Evolutionary conservation across 2,329 filamentous ascomycete species (phyloP), one percentile per base, ranked within the genome.

Genomic region (Leptographium galeiforme): DNA sequence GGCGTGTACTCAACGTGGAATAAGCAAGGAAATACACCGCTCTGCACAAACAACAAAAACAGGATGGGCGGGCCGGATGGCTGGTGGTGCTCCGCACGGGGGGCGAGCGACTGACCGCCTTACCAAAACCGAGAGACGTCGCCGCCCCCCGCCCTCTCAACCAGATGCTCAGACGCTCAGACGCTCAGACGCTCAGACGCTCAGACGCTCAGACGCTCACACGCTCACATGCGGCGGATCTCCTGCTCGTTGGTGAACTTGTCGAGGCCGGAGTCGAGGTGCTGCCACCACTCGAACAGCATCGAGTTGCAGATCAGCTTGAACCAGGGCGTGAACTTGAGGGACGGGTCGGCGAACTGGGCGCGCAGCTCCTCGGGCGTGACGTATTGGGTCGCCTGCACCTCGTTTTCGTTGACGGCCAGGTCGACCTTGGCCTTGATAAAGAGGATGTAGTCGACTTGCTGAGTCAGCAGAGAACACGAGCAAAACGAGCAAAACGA

Each of bases 401-500:
- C 90, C 72, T 98, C 93, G 70, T 98, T 98, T 59, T 77, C 75
- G 72, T 90, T 98, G 63, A 81, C 70, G 55, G 87, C 69, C 50
- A 95, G 73, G 62, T 94, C 86, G 55, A 97, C 91, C 58, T 94
- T 85, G 55, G 89, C 86, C 74, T 94, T 87, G 75, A 97, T 96
- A 72, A 98, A 97, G 53, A 98, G 82, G 60, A 98, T 98, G 70
- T 98, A 98, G 70, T 98, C 93, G 66, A 98, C 89, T 93, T 51
- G 52, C 11, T 43, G 19, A 25, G 39, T 25, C 16, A 36, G 45
- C 46, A 14, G 12, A 25, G 16, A 18, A 10, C 25, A 13, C 40
- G 36, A n/a, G 32, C 12, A 32, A 38, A 11, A 16, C 12, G n/a
- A n/a, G n/a, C n/a, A n/a, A n/a, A n/a, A n/a, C n/a, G n/a, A n/a